Evolutionary conservation across 139 green algal species (phyloP).

Genomic region (Chlorella sp.): DNA sequence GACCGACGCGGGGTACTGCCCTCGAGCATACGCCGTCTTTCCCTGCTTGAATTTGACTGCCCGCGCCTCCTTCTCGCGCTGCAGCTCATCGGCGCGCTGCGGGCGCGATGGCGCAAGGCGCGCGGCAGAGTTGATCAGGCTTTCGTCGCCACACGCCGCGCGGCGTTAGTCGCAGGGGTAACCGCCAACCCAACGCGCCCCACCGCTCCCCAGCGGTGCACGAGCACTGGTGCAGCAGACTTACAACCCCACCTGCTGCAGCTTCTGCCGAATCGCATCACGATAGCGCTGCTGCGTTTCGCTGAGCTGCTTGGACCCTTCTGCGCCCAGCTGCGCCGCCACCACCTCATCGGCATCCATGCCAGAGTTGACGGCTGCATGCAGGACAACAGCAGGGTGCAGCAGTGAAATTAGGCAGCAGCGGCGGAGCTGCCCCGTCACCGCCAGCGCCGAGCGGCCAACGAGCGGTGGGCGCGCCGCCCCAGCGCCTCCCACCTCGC

Average conservation of each 20-base stretch:
- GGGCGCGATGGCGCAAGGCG: not conserved
- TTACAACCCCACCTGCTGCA: conserved; percentile 49
- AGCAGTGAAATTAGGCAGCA: not conserved
- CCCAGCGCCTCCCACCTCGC: conserved; percentile 11
- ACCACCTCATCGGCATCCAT: conserved; percentile 71
- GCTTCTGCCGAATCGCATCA: conserved; percentile 76
- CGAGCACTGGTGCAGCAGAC: not conserved
- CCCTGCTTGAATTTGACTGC: conserved; percentile 42
- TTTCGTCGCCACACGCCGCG: not conserved
- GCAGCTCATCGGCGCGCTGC: conserved; percentile 51
- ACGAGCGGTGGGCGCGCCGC: too few relatives aligned
- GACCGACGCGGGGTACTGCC: conserved; percentile 61
- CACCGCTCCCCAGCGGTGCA: not conserved
- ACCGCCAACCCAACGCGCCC: not conserved
- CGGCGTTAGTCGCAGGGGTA: not conserved
- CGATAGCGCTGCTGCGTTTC: conserved; percentile 70
- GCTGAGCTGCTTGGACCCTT: conserved; percentile 35
- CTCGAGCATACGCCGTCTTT: conserved; percentile 52
- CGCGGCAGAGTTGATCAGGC: not conserved
- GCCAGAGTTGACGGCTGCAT: conserved; percentile 59
- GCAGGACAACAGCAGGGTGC: not conserved
- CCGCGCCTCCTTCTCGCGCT: conserved; percentile 33
- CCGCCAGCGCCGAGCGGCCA: not conserved
- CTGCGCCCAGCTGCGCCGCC: conserved; percentile 63
- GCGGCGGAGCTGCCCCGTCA: not conserved